These are phyloP conservation scores for Leptographium flavum DNA, from an alignment of 2,329 filamentous ascomycete genomes.

Conservation along the genomic window DNA sequence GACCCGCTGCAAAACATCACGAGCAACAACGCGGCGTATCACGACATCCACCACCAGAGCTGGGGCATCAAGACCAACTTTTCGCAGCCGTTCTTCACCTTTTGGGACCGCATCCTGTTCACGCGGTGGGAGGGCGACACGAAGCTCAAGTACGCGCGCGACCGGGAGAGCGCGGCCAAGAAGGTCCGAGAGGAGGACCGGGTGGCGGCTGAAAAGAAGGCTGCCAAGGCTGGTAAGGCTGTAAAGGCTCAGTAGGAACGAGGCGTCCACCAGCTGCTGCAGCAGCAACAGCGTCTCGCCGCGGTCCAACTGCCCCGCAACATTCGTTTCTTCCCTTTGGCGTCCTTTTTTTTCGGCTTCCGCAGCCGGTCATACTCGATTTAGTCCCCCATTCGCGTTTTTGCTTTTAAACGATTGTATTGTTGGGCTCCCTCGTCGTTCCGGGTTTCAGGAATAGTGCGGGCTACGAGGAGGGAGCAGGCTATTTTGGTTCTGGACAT, in stretches of 20 bases:
- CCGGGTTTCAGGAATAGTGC: background rate
- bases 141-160: constrained; percentile 25
- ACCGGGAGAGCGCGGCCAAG: constrained; percentile 21
- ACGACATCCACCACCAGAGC: constrained; percentile 96
- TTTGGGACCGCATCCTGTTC: constrained; percentile 75
- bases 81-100: constrained; percentile 83
- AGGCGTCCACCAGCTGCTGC: too few species aligned
- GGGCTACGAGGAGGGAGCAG: background rate
- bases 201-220: background rate
- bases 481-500: background rate
- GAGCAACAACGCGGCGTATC: constrained; percentile 90
- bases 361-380: background rate
- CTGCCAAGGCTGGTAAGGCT: background rate
- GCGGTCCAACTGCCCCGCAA: background rate
- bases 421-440: background rate
- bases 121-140: constrained; percentile 68
- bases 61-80: constrained; percentile 98
- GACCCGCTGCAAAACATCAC: constrained; percentile 87
- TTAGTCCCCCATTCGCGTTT: constrained; percentile 1
- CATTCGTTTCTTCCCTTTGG: background rate
- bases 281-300: background rate
- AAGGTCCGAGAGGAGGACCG: background rate
- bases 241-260: background rate
- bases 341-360: background rate
- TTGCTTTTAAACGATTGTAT: background rate